A percentile compares a stretch with the other conserved stretches of the same genome.
Evolutionary conservation across 352 stramenopile genomes (phyloP).

Genomic region (Phytopythium montanum): DNA sequence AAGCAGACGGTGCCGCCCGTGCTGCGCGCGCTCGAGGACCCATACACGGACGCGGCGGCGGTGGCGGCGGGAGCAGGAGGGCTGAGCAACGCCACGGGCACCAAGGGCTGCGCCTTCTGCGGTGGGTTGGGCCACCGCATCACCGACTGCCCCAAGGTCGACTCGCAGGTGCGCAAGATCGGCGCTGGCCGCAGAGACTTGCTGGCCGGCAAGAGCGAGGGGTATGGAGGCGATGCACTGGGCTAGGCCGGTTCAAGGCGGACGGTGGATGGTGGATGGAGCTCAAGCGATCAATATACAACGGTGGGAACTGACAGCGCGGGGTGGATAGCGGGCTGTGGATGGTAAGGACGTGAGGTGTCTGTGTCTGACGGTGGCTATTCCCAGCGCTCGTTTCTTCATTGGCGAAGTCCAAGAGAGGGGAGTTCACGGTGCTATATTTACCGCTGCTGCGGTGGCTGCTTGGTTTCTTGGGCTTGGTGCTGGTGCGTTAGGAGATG

Average conservation of each 20-base stretch:
- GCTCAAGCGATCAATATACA: conserved; percentile 10
- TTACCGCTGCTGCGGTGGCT: background rate
- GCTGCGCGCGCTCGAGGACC: conserved; percentile 97
- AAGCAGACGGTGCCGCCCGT: conserved; percentile 98
- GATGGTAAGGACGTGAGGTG: background rate
- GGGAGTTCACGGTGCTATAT: conserved; percentile 3
- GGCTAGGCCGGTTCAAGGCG: conserved; percentile 49
- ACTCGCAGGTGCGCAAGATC: conserved; percentile 96
- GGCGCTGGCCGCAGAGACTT: conserved; percentile 92
- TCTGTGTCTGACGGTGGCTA: conserved; percentile 1
- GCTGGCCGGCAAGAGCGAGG: conserved; percentile 88
- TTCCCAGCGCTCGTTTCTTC: conserved; percentile 6
- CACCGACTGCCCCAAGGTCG: conserved; percentile 98
- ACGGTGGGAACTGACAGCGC: background rate
- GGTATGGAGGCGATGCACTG: conserved; percentile 94
- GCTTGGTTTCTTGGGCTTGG: background rate
- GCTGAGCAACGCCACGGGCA: conserved; percentile 66
- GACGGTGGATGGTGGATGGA: background rate
- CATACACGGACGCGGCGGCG: conserved; percentile 82
- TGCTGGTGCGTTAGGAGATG: conserved; percentile 17
- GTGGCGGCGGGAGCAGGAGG: conserved; percentile 34
- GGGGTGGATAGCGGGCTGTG: background rate
- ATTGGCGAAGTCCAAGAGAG: background rate
- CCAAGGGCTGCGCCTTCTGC: conserved; percentile 97
- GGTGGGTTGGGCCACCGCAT: conserved; percentile 98